Evolutionary conservation across 1,139 yeast species (phyloP), one percentile per base, ranked within the genome.

Genomic region (Debaryomyces fabryi): DNA sequence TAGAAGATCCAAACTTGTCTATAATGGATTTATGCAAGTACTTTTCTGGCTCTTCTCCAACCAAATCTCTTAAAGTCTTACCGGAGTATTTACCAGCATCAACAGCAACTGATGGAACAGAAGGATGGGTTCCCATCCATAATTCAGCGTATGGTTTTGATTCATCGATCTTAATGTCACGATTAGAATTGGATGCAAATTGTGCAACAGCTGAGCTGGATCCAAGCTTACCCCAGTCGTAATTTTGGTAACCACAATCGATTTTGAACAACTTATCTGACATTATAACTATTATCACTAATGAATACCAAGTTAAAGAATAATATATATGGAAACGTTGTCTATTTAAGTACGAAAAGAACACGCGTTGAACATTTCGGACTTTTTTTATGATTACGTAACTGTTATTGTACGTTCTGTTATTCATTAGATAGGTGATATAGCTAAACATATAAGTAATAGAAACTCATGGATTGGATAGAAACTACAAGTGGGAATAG

Each of bases 71-170:
- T 62, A 93, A 78, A 13, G 72, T 72, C 55, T 78, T 71, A 35
- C 83, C 83, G 33, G 75, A 68, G 15, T 57, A 52, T 1, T 51
- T 59, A n/a, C 53, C 55, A 16, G 59, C 59, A 25, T 74, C 79
- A 16, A 79, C 78, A 39, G 82, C 79, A 46, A 72, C 72, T n/a
- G 96, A 86, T 16, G 98, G 97, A 12, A 88, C 91, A 44, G 88
- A 86, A 45, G 96, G 95, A 64, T 93, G 99, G 25, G 98, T 91
- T 25, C 99, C 99, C 99, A 93, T 93, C 99, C 99, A 93, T 58
- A 93, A 78, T 67, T 88, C 96, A 33, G 96, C 96, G 60, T 88
- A 88, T 10, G 96, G 98, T 65, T 85, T 82, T 40, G 75, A 49
- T 58, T 85, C 92, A 56, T 87, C 90, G 49, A 91, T 78, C 32